Base-by-base conservation (phyloP, 176 grass and related monocot genomes). In the Miscanthus lutarioriparius region DNA sequence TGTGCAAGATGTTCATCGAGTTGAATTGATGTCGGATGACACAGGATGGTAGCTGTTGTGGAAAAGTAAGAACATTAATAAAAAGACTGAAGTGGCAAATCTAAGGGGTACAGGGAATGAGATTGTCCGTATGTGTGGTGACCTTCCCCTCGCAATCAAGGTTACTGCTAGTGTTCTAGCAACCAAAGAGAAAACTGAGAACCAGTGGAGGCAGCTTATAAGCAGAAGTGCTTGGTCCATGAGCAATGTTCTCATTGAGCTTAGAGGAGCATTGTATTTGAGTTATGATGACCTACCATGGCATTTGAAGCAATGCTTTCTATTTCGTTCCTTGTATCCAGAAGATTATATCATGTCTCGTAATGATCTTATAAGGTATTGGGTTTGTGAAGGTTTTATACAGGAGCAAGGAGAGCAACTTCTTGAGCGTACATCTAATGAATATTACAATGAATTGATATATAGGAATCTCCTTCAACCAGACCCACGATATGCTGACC, bases 131-230 rank as follows among this genome's bases (percentile, higher is more conserved):
- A 89, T 65, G 69, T 94, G 89, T 54, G 84, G 56, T 13, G 67
- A 84, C 13, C 87, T 94, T 8, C 87, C 92, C 0, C 77, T 94
- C 0, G 87, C 87, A 41, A 89, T 94, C 13, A 91, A 65, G 11
- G 45, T 80, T 12, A 79, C 37, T 33, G 80, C 67, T 0, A 75
- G 51, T 17, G 56, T 83, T 12, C 51, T 94, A 22, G 58, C 67
- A 14, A 33, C 2, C 1, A 85, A 72, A 82, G 71, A 67, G 0
- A 58, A 27, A 41, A 82, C n/a, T 1, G 69, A 28, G 5, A 87
- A 22, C 8, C 66, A 89, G 16, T 91, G 89, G 92, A 75, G 53
- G 17, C 76, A 22, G 7, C 0, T 89, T 54, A 22, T 54, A 8
- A 54, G 22, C 36, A 19, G 77, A 0, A 33, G 10, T 88, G 64